Base-by-base conservation (phyloP, 352 stramenopile genomes). In the Phytophthora nicotianae region DNA sequence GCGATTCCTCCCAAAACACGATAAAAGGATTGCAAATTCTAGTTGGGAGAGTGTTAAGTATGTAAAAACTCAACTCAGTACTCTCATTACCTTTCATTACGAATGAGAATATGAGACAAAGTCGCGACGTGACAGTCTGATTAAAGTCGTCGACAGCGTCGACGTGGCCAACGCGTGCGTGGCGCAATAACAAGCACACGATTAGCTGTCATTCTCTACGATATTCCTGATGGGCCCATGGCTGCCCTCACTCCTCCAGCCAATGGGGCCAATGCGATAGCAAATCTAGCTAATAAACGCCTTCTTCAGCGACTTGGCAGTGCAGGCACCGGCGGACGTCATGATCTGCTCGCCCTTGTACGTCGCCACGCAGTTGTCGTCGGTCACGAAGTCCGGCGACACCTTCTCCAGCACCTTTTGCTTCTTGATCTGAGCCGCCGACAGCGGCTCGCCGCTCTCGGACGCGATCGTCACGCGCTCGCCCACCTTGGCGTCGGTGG, bases 381-480 rank as follows among this genome's bases (percentile, higher is more conserved):
- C 67, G 24, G 83, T 91, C 32, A 89, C 54, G 51, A 96, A 77
- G 35, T 92, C 82, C 4, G 75, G 77, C 16, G 67, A 63, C 11
- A 82, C 68, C 69, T 92, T 95, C 66, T 94, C 84, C 72, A 85
- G 92, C 20, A 91, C 74, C 70, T 96, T 96, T 54, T 94, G 79
- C 75, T 97, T 97, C 72, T 95, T 95, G 38, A 93, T 70, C 65
- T 95, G 83, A 42, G 81, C 85, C 16, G 86, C 72, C 21, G 83
- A 92, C 35, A 95, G 68, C 41, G 83, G 74, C 43, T 95, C 83
- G 13, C 82, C 83, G 35, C 66, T 82, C 52, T 91, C 83, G 3
- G 77, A 79, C 16, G 79, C 79, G 48, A 98, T 72, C 17, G 84
- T 95, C 21, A 99, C 85, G 45, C 95, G 86, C 72, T 99, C 96